These are phyloP conservation scores for Didymella lethalis DNA, from an alignment of 2,329 filamentous ascomycete genomes.

Conservation along the genomic window DNA sequence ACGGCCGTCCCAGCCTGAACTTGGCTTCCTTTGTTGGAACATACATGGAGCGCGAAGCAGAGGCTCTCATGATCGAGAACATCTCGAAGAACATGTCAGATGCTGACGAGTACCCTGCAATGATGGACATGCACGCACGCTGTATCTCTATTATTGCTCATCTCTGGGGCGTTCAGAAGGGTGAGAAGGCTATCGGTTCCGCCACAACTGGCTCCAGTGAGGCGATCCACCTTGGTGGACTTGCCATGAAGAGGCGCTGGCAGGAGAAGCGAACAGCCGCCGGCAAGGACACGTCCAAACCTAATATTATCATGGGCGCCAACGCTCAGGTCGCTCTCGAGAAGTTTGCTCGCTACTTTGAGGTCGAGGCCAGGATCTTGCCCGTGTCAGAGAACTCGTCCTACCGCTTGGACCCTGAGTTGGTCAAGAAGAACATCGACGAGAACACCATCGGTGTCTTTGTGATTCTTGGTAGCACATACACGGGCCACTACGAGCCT, in stretches of 20 bases:
- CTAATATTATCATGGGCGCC: conserved; percentile 78
- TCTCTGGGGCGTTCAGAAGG: conserved; percentile 69
- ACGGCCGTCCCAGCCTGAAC: conserved; percentile 69
- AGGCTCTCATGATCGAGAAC: conserved; percentile 72
- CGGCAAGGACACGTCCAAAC: conserved; percentile 69
- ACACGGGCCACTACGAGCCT: conserved; percentile 77
- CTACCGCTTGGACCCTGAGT: conserved; percentile 68
- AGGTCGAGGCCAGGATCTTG: conserved; percentile 72
- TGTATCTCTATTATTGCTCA: conserved; percentile 74
- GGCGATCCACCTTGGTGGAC: conserved; percentile 73
- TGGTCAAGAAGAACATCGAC: conserved; percentile 72
- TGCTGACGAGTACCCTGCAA: conserved; percentile 59
- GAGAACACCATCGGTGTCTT: conserved; percentile 82
- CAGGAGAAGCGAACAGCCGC: conserved; percentile 67
- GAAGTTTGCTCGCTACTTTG: conserved; percentile 78
- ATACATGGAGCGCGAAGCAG: conserved; percentile 73
- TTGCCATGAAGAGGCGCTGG: conserved; percentile 75
- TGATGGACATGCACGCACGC: conserved; percentile 67
- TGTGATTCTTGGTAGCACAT: conserved; percentile 75
- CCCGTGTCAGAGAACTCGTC: conserved; percentile 68
- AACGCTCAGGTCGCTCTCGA: conserved; percentile 77
- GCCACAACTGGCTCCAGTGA: conserved; percentile 76
- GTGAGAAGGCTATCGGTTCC: conserved; percentile 71
- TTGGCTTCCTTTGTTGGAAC: conserved; percentile 74
- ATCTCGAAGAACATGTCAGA: conserved; percentile 76